Percentiles rank a stretch among this genome's conserved stretches.
These are phyloP conservation scores for Glycine tomentella DNA, from an alignment of 306 rosid species.

Conservation along the genomic window DNA sequence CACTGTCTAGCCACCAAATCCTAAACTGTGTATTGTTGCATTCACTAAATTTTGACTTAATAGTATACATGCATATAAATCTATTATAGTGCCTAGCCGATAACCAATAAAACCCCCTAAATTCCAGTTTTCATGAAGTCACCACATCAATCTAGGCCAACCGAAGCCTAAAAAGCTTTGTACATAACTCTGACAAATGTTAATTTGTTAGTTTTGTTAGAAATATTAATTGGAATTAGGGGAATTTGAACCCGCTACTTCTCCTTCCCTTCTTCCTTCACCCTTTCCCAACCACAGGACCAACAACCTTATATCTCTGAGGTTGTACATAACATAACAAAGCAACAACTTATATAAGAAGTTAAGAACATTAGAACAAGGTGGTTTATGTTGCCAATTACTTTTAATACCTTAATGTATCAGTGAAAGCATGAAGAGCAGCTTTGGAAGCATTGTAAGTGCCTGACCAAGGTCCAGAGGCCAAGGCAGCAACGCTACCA, in stretches of 20 bases:
- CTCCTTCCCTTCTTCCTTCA: too few relatives aligned
- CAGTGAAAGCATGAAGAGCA: constrained; percentile 76
- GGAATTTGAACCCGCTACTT: too few relatives aligned
- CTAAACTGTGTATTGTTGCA: background rate
- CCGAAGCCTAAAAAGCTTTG: too few relatives aligned
- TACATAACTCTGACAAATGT: too few relatives aligned
- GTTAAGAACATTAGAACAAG: background rate
- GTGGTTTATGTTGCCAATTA: background rate
- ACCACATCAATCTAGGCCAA: background rate
- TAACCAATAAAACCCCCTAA: background rate
- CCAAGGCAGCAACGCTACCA: constrained; percentile 70
- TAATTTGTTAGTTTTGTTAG: too few relatives aligned
- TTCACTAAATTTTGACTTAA: background rate
- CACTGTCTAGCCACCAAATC: background rate
- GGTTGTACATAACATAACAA: too few relatives aligned
- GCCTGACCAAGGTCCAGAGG: constrained; percentile 85
- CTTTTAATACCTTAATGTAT: constrained; percentile 89
- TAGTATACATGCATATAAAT: background rate
- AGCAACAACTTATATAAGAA: too few relatives aligned
- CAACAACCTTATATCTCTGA: too few relatives aligned
- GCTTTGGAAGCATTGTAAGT: constrained; percentile 80
- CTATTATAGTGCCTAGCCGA: too few relatives aligned
- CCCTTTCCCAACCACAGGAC: too few relatives aligned
- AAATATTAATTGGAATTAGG: too few relatives aligned
- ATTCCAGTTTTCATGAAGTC: constrained; percentile 6